Evolutionary conservation across 345 rosid genomes (phyloP).

Genomic region (Gossypium herbaceum): DNA sequence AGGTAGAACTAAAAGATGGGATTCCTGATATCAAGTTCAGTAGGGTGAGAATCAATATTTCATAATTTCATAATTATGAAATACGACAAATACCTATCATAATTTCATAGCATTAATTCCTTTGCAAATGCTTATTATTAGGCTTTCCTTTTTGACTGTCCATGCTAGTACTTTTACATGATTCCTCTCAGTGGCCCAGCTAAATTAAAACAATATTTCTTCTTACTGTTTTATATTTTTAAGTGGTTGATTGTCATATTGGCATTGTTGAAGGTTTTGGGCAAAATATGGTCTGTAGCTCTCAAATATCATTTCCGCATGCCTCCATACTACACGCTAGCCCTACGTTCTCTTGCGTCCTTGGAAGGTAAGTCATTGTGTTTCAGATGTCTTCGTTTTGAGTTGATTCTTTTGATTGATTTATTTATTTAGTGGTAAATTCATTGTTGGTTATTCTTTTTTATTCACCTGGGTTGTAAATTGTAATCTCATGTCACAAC

Average conservation of each 20-base stretch:
- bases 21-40: conserved; percentile 95
- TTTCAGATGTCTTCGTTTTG: neutral
- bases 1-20: conserved; percentile 72
- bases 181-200: neutral
- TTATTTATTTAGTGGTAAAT: neutral
- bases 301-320: conserved; percentile 86
- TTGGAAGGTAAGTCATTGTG: conserved; percentile 62
- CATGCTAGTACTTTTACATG: neutral
- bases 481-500: neutral
- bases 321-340: conserved; percentile 96
- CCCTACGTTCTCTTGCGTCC: conserved; percentile 92
- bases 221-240: neutral
- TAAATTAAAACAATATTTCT: neutral
- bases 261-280: conserved; percentile 56
- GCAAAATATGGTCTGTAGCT: conserved; percentile 81
- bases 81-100: neutral
- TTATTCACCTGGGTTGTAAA: neutral
- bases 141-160: neutral
- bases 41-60: conserved; percentile 49
- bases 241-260: neutral
- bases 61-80: neutral
- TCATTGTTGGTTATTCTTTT: neutral
- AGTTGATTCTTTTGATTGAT: neutral
- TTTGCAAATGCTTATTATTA: neutral
- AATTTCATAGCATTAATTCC: neutral